These are phyloP conservation scores for Sordariomycetes sp. DNA, from an alignment of 2,329 filamentous ascomycete species.

Conservation along the genomic window DNA sequence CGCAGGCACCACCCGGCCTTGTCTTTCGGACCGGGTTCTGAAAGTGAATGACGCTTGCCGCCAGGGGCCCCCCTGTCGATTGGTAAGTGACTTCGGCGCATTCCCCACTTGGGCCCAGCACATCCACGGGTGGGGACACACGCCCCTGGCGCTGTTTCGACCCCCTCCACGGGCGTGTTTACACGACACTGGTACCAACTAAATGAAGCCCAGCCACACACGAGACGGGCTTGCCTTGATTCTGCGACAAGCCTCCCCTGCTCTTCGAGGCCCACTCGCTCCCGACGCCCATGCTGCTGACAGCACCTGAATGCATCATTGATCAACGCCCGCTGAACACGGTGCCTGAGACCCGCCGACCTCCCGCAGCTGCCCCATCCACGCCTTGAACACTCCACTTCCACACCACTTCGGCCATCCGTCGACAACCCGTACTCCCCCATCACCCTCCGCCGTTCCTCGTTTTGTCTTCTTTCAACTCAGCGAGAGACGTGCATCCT, in stretches of 20 bases:
- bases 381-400: constrained; percentile 1
- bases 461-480: neutral
- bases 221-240: constrained; percentile 15
- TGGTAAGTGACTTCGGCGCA: neutral
- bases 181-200: neutral
- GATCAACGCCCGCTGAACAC: constrained; percentile 1
- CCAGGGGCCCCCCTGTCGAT: neutral
- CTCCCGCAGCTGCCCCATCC: neutral
- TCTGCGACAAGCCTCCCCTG: constrained; percentile 8
- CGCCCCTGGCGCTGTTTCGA: neutral
- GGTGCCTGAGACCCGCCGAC: neutral
- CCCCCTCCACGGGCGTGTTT: neutral
- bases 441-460: neutral
- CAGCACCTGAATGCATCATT: constrained; percentile 2
- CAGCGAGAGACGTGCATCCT: neutral
- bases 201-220: constrained; percentile 13
- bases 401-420: neutral
- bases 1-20: neutral
- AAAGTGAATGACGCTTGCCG: neutral
- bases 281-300: constrained; percentile 1
- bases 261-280: neutral
- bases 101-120: neutral
- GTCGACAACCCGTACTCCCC: neutral
- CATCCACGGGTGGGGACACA: neutral
- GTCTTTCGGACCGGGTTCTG: neutral